Base-by-base conservation (phyloP, 2,329 filamentous ascomycete species). In the Trichoderma atroviride region DNA sequence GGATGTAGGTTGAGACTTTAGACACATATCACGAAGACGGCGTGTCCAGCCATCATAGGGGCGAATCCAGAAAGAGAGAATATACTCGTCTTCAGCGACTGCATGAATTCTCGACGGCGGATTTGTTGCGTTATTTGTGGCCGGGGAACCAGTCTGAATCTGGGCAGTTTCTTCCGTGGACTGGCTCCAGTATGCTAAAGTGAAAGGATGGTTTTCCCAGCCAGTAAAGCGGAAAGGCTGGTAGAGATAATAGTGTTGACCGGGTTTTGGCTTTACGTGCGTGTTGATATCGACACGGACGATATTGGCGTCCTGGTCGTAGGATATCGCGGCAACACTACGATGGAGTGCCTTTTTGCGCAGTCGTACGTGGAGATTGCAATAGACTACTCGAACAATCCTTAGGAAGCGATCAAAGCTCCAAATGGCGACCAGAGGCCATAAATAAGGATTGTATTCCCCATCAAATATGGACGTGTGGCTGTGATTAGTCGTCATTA, bases 191-290 rank as follows among this genome's bases (percentile, higher is more conserved):
- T 65, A 31, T 13, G 77, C 77, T 35, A 82, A 75, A 19, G 80
- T 82, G 71, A 83, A 82, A 0, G 81, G 81, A 67, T 83, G 81
- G 69, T 77, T 81, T 66, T 83, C 79, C 81, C 81, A 83, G 62
- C 78, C 76, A 14, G 74, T 71, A 52, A 73, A 68, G 63, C 75
- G 76, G 37, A 65, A 65, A 27, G 76, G 74, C 16, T 81, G 77
- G 71, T 80, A 78, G 22, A 82, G 65, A 72, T 79, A 82, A 70
- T 81, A 82, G 74, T 78, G 81, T 5, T 78, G 79, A 14, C 81
- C 81, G 0, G 80, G 78, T 13, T 37, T 29, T 31, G 29, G 71
- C 72, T 19, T 78, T 76, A 29, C 69, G 70, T 67, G 77, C 74
- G 72, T 69, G 66, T 75, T 77, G 27, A 74, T 72, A 2, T 74